Evolutionary conservation across 73 alveolate genomes (phyloP), one percentile per base, ranked within the genome.

Genomic region (Tetrahymena elliotti): DNA sequence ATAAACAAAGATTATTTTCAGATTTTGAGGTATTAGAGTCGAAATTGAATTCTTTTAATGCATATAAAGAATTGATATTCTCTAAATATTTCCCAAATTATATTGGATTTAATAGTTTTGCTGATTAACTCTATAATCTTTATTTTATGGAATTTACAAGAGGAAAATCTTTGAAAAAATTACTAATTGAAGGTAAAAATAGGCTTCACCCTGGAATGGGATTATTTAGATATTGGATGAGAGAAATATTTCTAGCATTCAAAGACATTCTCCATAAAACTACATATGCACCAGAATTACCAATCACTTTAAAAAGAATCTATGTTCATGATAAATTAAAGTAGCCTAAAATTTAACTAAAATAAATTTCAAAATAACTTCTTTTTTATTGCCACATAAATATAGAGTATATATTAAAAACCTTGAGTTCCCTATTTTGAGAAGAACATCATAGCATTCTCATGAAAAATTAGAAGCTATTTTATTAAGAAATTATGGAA

Each of bases 181-280:
- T 94, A 16, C 38, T 93, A 0, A 93, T 31, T 35, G 96, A 95
- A 7, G 38, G 53, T 33, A 94, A 94, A 37, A 38, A 94, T 31
- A 93, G 95, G 18, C 37, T 95, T 83, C 95, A 93, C 40, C 96
- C 94, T n/a, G 93, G 47, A 40, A 93, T 53, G 53, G 93, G 93
- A 22, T 84, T 96, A 31, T 96, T 96, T 83, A 96, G 95, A 84
- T 96, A 96, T 94, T 96, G 97, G 97, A 95, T 93, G 82, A 96
- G 95, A 88, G 97, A 96, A 93, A 38, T 96, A 35, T 53, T 96
- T 27, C 13, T 68, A 53, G 96, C 96, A 39, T 96, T 94, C 52
- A 84, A 95, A 94, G 97, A 96, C 52, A 38, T 93, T 27, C 35
- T 94, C 16, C 95, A 96, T 54, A 83, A 93, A 38, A 53, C 96